Evolutionary conservation across 495 filamentous ascomycete species (phyloP), one percentile per base, ranked within the genome.

Genomic region (Letharia columbiana): DNA sequence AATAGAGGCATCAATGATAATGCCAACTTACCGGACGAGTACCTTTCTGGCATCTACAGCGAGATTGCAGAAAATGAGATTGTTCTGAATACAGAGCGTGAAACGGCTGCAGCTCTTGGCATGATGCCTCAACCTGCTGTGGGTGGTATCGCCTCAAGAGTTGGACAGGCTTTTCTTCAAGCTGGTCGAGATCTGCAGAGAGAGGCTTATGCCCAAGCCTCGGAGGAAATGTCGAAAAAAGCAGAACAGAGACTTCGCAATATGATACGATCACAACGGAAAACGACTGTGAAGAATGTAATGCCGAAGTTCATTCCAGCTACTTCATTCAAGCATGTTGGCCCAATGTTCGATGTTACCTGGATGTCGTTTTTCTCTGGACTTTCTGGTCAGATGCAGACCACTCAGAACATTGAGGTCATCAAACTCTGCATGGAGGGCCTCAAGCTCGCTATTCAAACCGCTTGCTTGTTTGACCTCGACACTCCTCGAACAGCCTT

Each of bases 361-460:
- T 99, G 94, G 94, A 99, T 97, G 93, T 94, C 93, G 28, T 96
- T 96, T 77, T 87, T 98, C 72, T 96, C 91, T 13, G 91, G 91
- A 0, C 81, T 98, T 37, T 96, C 94, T 5, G 91, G 90, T 39
- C 86, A 91, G 66, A 91, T 91, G 76, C 93, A 96, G 71, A 91
- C 93, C 72, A 90, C 90, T 0, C 89, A 95, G 62, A 94, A 96
- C 73, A 80, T 96, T 28, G 91, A 96, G 70, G 89, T 91, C 28
- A 92, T 97, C 72, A 88, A 86, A 72, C 77, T 95, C 7, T 97
- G 95, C 72, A 87, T 98, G 80, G 94, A 98, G 73, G 94, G 94
- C 5, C 89, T 96, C 80, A 96, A 92, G 74, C 81, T 97, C 61
- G 90, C 93, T 0, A 93, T 96, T 61, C 86, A 88, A 44, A 91